Evolutionary conservation across 2,329 filamentous ascomycete species (phyloP).

Genomic region (Botrytis hyacinthi): DNA sequence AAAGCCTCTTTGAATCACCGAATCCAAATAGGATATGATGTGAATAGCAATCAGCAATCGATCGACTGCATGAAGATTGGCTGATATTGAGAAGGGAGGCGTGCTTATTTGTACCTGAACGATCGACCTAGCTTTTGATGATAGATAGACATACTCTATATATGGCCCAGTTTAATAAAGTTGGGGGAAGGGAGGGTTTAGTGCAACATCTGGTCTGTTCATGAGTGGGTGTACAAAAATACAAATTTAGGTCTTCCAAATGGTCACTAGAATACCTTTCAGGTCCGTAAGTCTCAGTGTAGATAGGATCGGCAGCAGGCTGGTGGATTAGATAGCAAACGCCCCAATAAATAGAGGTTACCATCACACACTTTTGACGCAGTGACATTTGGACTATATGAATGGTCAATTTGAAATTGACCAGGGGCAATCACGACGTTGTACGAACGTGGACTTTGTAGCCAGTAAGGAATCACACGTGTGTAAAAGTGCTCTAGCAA

Average conservation of each 20-base stretch:
- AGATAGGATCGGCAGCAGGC: neutral
- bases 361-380: neutral
- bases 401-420: neutral
- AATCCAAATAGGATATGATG: neutral
- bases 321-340: neutral
- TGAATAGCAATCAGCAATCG: neutral
- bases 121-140: neutral
- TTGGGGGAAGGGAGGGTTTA: neutral
- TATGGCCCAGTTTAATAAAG: neutral
- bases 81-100: neutral
- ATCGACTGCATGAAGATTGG: neutral
- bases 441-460: neutral
- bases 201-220: neutral
- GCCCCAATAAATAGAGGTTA: neutral
- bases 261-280: neutral
- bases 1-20: neutral
- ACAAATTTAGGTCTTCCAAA: neutral
- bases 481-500: neutral
- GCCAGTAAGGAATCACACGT: neutral
- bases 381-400: neutral
- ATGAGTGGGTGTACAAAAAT: neutral
- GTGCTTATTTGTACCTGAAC: constrained; percentile 9
- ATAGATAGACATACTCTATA: neutral
- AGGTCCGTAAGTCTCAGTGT: neutral
- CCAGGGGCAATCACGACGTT: neutral